Evolutionary conservation across 305 asterid genomes (phyloP).

Genomic region (Striga hermonthica): DNA sequence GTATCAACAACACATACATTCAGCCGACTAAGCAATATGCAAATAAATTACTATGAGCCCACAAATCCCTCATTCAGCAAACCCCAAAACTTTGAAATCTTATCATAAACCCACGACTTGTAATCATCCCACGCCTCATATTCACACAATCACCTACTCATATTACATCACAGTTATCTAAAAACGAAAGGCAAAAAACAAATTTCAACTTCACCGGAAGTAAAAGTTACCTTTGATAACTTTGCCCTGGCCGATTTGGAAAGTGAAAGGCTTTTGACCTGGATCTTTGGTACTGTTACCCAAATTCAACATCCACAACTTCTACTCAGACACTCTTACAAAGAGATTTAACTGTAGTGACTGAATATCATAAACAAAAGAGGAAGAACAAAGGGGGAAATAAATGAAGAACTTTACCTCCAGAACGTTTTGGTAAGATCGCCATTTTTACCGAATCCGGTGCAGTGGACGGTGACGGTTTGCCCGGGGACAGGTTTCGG

Average conservation of each 20-base stretch:
- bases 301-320: neutral
- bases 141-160: neutral
- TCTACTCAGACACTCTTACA: too few relatives aligned
- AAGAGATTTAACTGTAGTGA: neutral
- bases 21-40: too few relatives aligned
- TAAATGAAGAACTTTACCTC: constrained; percentile 48
- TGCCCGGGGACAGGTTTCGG: constrained; percentile 75
- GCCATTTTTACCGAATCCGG: constrained; percentile 88
- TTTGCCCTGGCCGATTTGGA: constrained; percentile 70
- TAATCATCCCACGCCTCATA: too few relatives aligned
- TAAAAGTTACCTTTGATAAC: constrained; percentile 31
- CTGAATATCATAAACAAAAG: neutral
- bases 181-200: neutral
- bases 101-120: too few relatives aligned
- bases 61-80: too few relatives aligned
- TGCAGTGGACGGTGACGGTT: constrained; percentile 93
- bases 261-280: constrained; percentile 84
- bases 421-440: constrained; percentile 74
- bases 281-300: constrained; percentile 83
- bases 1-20: too few relatives aligned
- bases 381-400: neutral
- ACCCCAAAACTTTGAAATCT: too few relatives aligned
- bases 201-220: neutral
- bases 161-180: too few relatives aligned
- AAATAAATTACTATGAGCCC: too few relatives aligned